phyloP scores from a whole-genome alignment of 306 rosid genomes.

The Neltuma alba region DNA sequence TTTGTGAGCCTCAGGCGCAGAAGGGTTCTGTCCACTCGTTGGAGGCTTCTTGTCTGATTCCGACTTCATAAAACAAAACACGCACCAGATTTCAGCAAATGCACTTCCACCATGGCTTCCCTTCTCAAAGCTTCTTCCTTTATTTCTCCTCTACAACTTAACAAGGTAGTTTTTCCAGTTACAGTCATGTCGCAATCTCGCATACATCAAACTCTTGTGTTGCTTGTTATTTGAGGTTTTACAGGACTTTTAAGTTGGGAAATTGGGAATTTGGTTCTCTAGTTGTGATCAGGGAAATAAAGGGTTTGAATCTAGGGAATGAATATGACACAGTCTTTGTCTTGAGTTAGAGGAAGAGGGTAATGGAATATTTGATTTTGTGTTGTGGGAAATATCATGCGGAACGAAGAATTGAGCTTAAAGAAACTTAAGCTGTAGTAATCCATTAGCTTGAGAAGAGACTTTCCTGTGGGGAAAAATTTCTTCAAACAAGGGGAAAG shows the following conservation, averaged over 20 bases:
- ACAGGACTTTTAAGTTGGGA: background rate
- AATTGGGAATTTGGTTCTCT: background rate
- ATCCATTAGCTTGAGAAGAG: background rate
- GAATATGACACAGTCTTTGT: background rate
- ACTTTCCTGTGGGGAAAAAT: background rate
- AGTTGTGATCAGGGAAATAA: background rate
- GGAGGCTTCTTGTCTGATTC: constrained; percentile 8
- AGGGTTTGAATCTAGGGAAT: background rate
- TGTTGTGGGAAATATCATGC: background rate
- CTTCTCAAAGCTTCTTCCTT: constrained; percentile 54
- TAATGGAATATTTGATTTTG: background rate
- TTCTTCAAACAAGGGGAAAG: background rate
- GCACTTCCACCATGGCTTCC: constrained; percentile 62
- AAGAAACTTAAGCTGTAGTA: background rate
- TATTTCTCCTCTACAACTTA: constrained; percentile 44
- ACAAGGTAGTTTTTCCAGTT: constrained; percentile 48
- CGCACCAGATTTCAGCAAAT: background rate
- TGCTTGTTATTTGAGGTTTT: background rate
- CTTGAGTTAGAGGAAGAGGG: background rate
- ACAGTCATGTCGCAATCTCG: constrained; percentile 3
- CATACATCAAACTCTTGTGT: background rate
- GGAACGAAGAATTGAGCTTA: background rate
- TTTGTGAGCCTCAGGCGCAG: constrained; percentile 34
- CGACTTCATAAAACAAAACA: background rate
- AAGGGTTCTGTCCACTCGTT: constrained; percentile 32